Evolutionary conservation across 148 eudicot species (phyloP).

Genomic region (Fallopia convolvulus): DNA sequence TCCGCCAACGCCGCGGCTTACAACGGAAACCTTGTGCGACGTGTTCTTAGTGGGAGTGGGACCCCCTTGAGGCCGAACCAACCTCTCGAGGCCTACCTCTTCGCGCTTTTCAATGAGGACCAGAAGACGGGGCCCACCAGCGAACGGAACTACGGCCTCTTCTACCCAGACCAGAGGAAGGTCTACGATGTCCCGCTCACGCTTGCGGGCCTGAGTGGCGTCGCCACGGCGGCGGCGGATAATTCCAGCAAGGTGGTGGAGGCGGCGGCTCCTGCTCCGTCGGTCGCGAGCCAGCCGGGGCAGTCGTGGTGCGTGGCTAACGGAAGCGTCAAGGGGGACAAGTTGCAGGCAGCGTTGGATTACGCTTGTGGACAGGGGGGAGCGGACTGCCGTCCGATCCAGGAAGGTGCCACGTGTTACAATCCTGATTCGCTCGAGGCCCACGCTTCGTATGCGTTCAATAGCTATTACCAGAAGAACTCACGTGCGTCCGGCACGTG

Average conservation of each 20-base stretch:
- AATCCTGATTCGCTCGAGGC: constrained; percentile 58
- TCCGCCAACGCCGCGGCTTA: constrained; percentile 67
- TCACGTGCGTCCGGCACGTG: constrained; percentile 61
- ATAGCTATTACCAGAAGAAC: constrained; percentile 76
- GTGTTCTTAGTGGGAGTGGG: constrained; percentile 66
- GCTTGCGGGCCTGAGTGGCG: background rate
- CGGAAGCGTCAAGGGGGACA: constrained; percentile 32
- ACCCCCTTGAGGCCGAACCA: constrained; percentile 70
- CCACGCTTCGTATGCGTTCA: constrained; percentile 89
- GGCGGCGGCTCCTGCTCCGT: constrained; percentile 10
- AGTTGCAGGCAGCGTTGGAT: constrained; percentile 57
- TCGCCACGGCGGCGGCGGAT: background rate
- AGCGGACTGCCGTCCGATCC: constrained; percentile 87
- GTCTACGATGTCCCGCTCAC: constrained; percentile 62
- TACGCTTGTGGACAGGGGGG: constrained; percentile 87
- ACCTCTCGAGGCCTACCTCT: constrained; percentile 53
- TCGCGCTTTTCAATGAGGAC: constrained; percentile 87
- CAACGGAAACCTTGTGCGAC: constrained; percentile 54
- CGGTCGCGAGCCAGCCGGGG: constrained; percentile 24
- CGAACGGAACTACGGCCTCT: constrained; percentile 76
- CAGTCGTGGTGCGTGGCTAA: constrained; percentile 92
- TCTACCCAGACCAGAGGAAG: constrained; percentile 59
- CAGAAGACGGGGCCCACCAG: constrained; percentile 63
- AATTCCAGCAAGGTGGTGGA: constrained; percentile 22
- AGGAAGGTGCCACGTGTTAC: constrained; percentile 59